phyloP scores from a whole-genome alignment of 2,329 filamentous ascomycete genomes.

The Aspergillus hortae region DNA sequence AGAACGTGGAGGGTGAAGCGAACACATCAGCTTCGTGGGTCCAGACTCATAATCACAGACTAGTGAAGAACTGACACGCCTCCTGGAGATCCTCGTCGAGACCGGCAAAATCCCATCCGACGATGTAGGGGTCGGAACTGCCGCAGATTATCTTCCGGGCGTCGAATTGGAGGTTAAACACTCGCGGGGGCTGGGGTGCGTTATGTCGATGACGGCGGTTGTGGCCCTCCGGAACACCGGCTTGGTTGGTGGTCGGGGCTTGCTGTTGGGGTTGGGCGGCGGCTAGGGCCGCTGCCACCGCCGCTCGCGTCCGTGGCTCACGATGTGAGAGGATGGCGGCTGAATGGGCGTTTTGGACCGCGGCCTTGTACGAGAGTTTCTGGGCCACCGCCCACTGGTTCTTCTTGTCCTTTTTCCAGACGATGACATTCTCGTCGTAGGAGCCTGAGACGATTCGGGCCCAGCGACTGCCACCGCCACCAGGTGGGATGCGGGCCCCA shows the following conservation, averaged over 20 bases:
- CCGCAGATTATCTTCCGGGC: conserved; percentile 90
- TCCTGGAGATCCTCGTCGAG: conserved; percentile 76
- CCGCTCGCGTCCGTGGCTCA: background rate
- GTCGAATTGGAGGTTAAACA: conserved; percentile 98
- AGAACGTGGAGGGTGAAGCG: background rate
- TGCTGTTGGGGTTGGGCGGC: background rate
- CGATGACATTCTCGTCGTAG: conserved; percentile 92
- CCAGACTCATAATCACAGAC: conserved; percentile 23
- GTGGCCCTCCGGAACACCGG: background rate
- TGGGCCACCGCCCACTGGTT: conserved; percentile 81
- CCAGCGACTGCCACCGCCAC: conserved; percentile 83
- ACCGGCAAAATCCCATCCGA: conserved; percentile 97
- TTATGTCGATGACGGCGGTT: background rate
- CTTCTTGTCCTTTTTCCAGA: conserved; percentile 84
- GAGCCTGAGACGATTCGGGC: conserved; percentile 95
- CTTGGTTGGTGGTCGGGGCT: background rate
- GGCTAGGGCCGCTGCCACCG: too few species aligned
- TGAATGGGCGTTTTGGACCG: background rate
- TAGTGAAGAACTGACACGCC: conserved; percentile 71
- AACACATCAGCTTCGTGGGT: too few species aligned
- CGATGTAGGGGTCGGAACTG: conserved; percentile 84
- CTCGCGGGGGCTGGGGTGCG: conserved; percentile 48
- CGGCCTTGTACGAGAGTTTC: conserved; percentile 45
- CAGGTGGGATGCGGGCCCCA: conserved; percentile 83
- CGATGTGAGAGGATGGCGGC: background rate